Percentiles rank a stretch among this genome's conserved stretches.
phyloP scores from a whole-genome alignment of 257 asterid genomes.

The Forsythia suspensa region DNA sequence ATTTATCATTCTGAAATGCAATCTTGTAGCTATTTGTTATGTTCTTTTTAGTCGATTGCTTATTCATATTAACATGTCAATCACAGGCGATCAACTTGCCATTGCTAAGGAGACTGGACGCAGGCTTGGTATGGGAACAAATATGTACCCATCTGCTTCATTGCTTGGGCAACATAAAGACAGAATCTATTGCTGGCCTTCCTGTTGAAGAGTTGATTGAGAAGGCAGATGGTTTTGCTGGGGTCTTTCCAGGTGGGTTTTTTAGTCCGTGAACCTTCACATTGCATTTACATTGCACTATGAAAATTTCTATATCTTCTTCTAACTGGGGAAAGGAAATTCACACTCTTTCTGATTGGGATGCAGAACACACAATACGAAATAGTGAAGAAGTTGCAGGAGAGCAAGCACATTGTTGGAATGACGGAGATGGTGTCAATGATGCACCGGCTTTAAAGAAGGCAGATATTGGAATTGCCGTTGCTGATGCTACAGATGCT shows the following conservation, averaged over 20 bases:
- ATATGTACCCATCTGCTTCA: not conserved
- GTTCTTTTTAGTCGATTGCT: not conserved
- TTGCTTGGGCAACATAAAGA: not conserved
- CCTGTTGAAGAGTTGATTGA: not conserved
- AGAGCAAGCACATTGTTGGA: slow-evolving; percentile 30
- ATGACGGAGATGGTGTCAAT: not conserved
- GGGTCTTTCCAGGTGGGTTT: not conserved
- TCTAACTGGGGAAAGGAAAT: not conserved
- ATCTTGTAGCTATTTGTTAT: not conserved
- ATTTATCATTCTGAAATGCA: not conserved
- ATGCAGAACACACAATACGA: not conserved
- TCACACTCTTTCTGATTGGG: not conserved
- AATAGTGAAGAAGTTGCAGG: slow-evolving; percentile 30
- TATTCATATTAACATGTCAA: not conserved
- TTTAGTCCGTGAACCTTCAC: not conserved
- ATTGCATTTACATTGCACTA: not conserved
- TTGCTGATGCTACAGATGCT: not conserved
- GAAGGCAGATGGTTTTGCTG: not conserved
- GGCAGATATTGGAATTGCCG: not conserved
- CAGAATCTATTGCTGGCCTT: slow-evolving; percentile 37
- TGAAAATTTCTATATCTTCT: not conserved
- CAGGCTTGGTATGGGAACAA: not conserved
- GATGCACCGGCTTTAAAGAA: not conserved
- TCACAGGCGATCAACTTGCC: not conserved
- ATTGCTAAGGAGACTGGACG: slow-evolving; percentile 20